Conservation (phyloP, 1,139 yeast species). For the Blastobotrys niveus region DNA sequence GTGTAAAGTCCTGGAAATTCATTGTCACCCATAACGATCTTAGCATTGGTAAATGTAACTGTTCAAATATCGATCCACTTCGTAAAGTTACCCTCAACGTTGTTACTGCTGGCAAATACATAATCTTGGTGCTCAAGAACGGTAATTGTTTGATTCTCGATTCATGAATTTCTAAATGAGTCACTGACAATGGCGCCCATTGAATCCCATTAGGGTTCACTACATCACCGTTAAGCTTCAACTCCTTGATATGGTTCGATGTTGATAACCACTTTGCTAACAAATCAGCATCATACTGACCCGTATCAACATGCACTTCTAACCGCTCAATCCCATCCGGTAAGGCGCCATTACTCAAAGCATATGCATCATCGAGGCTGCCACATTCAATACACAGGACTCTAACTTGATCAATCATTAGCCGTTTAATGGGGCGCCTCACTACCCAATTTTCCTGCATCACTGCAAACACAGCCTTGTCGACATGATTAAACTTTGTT, state of each 20-base stretch:
- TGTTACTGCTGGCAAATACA: constrained; percentile 1
- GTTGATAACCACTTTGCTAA: too few relatives aligned
- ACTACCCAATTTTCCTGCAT: constrained; percentile 10
- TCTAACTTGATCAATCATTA: not conserved
- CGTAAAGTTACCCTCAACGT: constrained; percentile 2
- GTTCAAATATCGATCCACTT: constrained; percentile 9
- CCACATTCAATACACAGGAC: constrained; percentile 10
- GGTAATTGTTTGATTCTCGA: not conserved
- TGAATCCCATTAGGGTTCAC: constrained; percentile 2
- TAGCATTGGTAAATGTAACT: constrained; percentile 9
- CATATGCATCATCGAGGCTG: constrained; percentile 8
- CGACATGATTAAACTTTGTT: constrained; percentile 5
- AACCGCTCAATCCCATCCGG: constrained; percentile 9
- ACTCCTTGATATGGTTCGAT: not conserved
- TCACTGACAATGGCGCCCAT: constrained; percentile 7
- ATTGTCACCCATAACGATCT: constrained; percentile 9
- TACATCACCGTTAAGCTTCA: constrained; percentile 9
- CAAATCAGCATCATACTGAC: constrained; percentile 3
- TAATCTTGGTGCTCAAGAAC: not conserved
- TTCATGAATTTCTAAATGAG: constrained; percentile 1
- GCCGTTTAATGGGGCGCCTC: constrained; percentile 2
- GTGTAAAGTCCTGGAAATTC: not conserved
- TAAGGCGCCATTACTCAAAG: constrained; percentile 2
- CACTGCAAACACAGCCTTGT: constrained; percentile 7
- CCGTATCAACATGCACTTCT: constrained; percentile 7